phyloP scores from a whole-genome alignment of 2,329 filamentous ascomycete genomes.

The Stachybotrys chartarum region DNA sequence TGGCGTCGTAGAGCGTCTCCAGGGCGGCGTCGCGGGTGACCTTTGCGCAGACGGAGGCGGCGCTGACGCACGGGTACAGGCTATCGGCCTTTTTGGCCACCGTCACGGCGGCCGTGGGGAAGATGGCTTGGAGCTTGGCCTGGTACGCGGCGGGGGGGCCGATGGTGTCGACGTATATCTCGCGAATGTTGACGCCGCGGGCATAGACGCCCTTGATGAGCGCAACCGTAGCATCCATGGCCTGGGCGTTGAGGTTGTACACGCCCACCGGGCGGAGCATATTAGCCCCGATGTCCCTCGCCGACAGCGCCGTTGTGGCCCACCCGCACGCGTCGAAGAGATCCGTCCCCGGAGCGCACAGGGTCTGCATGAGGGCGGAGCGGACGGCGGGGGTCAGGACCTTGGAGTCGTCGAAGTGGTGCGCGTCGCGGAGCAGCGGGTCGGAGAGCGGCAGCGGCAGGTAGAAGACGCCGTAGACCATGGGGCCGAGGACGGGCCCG shows the following conservation, averaged over 20 bases:
- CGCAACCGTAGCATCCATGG: conserved; percentile 82
- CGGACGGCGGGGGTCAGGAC: conserved; percentile 77
- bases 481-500: conserved; percentile 81
- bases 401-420: conserved; percentile 95
- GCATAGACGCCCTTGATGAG: conserved; percentile 73
- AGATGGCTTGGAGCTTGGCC: conserved; percentile 72
- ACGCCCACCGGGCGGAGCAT: conserved; percentile 61
- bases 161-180: conserved; percentile 95
- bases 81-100: conserved; percentile 90
- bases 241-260: conserved; percentile 95
- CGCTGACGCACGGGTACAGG: conserved; percentile 86
- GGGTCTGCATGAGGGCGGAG: conserved; percentile 57
- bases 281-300: conserved; percentile 70
- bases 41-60: conserved; percentile 91
- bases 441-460: conserved; percentile 67
- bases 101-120: conserved; percentile 68
- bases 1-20: conserved; percentile 64
- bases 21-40: conserved; percentile 88
- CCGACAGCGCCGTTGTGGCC: conserved; percentile 75
- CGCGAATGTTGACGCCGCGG: conserved; percentile 71
- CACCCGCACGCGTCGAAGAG: conserved; percentile 62
- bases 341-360: conserved; percentile 57
- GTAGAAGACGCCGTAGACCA: conserved; percentile 66
- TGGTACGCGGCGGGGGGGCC: conserved; percentile 80
- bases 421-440: conserved; percentile 66